These are phyloP conservation scores for Anacardium occidentale DNA, from an alignment of 345 rosid species.

Conservation along the genomic window DNA sequence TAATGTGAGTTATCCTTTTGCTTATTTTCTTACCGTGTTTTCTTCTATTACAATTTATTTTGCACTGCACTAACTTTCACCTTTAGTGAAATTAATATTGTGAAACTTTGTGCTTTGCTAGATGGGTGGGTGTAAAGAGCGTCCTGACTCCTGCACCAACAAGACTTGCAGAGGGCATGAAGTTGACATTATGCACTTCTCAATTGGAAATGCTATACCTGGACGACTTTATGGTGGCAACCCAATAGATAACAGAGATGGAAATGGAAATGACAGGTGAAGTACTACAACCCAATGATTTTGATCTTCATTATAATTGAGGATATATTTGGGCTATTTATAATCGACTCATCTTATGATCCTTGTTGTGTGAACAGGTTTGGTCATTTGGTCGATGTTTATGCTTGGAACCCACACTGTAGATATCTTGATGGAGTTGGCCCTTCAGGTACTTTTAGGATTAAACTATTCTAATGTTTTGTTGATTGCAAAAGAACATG, in stretches of 20 bases:
- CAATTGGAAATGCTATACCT: conserved; percentile 93
- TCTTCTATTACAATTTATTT: not conserved
- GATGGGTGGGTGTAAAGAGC: conserved; percentile 98
- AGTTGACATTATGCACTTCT: conserved; percentile 99
- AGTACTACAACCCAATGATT: conserved; percentile 20
- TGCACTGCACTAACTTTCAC: not conserved
- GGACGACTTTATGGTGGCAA: conserved; percentile 96
- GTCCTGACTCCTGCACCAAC: conserved; percentile 60
- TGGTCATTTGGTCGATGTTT: conserved; percentile 85
- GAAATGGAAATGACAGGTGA: conserved; percentile 96
- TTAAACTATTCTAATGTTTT: conserved; percentile 9
- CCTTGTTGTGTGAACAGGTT: conserved; percentile 45
- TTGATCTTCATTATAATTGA: not conserved
- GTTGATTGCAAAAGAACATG: conserved; percentile 4
- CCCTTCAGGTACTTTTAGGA: conserved; percentile 68
- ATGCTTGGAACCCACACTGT: conserved; percentile 96
- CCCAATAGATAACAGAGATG: conserved; percentile 65
- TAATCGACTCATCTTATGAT: not conserved
- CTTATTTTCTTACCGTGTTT: not conserved
- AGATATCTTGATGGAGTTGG: conserved; percentile 83
- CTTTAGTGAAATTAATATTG: conserved; percentile 16
- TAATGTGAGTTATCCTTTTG: conserved; percentile 45
- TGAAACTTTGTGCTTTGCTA: conserved; percentile 28
- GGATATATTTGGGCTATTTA: not conserved
- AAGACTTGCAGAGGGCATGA: conserved; percentile 93